A percentile compares a stretch with the other conserved stretches of the same genome.
Evolutionary conservation across 2,329 filamentous ascomycete species (phyloP).

Genomic region (Rutstroemia sp.): DNA sequence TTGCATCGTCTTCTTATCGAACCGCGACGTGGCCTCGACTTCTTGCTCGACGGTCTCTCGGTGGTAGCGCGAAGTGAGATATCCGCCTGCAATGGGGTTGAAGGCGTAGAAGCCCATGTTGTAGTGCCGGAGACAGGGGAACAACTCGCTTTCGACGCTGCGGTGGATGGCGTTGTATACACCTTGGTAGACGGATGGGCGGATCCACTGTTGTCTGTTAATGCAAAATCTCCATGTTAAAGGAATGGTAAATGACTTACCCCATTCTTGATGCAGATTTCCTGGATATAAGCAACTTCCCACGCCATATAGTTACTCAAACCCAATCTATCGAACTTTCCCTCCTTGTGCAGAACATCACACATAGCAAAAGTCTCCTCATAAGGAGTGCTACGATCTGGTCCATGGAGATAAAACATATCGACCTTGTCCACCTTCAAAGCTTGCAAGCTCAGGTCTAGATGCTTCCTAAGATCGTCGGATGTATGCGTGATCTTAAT

Average conservation of each 20-base stretch:
- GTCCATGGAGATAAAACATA: conserved; percentile 25
- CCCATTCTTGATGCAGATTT: conserved; percentile 28
- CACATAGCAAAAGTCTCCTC: conserved; percentile 26
- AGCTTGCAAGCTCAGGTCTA: conserved; percentile 45
- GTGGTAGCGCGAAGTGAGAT: conserved; percentile 41
- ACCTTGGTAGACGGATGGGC: conserved; percentile 31
- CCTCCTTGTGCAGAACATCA: conserved; percentile 29
- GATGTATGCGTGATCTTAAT: conserved; percentile 36
- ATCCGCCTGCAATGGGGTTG: conserved; percentile 48
- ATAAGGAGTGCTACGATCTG: conserved; percentile 24
- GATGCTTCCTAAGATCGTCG: conserved; percentile 39
- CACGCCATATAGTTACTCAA: conserved; percentile 51
- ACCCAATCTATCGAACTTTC: conserved; percentile 40
- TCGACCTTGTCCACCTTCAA: conserved; percentile 40
- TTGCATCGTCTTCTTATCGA: conserved; percentile 37
- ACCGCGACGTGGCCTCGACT: conserved; percentile 12
- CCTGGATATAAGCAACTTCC: conserved; percentile 26
- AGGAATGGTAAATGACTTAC: neutral
- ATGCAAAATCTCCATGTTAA: neutral
- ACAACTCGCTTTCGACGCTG: conserved; percentile 54
- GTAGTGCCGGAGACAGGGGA: conserved; percentile 50
- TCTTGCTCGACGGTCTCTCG: conserved; percentile 33
- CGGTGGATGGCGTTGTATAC: conserved; percentile 27
- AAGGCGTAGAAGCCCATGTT: conserved; percentile 54
- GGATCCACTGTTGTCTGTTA: conserved; percentile 19